phyloP scores from a whole-genome alignment of 257 asterid species.

The Vinca minor region DNA sequence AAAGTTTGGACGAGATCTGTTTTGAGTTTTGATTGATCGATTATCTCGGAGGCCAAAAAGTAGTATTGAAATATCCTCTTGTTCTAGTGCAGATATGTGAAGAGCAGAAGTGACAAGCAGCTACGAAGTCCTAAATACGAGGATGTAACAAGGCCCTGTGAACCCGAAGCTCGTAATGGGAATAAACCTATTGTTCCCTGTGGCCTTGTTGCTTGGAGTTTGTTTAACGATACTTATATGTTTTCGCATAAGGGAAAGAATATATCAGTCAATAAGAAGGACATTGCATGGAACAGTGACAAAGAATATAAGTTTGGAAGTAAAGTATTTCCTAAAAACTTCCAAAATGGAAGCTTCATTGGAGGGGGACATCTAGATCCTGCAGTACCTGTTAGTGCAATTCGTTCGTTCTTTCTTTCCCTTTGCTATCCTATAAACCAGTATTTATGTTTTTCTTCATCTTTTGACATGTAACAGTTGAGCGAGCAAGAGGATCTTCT shows the following conservation, averaged over 20 bases:
- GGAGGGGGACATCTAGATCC: conserved; percentile 68
- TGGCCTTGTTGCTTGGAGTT: conserved; percentile 91
- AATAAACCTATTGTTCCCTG: conserved; percentile 61
- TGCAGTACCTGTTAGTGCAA: conserved; percentile 55
- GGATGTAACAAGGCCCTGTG: conserved; percentile 31
- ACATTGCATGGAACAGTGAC: conserved; percentile 73
- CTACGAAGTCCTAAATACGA: conserved; percentile 29
- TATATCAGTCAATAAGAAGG: conserved; percentile 44
- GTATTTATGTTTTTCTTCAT: not conserved
- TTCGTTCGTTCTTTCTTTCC: not conserved
- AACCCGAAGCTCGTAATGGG: conserved; percentile 39
- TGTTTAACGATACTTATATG: conserved; percentile 65
- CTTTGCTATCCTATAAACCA: not conserved
- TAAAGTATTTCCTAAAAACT: conserved; percentile 63
- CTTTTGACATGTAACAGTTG: conserved; percentile 39
- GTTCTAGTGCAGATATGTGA: conserved; percentile 54
- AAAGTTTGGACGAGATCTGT: not conserved
- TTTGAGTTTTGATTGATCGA: not conserved
- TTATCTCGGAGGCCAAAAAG: not conserved
- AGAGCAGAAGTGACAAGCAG: conserved; percentile 78
- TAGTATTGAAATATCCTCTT: not conserved
- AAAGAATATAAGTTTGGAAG: conserved; percentile 50
- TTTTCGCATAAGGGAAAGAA: conserved; percentile 27
- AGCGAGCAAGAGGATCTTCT: conserved; percentile 92
- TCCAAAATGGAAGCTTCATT: conserved; percentile 48